These are phyloP conservation scores for Rhododendron ovatum DNA, from an alignment of 148 eudicot genomes.

Conservation along the genomic window DNA sequence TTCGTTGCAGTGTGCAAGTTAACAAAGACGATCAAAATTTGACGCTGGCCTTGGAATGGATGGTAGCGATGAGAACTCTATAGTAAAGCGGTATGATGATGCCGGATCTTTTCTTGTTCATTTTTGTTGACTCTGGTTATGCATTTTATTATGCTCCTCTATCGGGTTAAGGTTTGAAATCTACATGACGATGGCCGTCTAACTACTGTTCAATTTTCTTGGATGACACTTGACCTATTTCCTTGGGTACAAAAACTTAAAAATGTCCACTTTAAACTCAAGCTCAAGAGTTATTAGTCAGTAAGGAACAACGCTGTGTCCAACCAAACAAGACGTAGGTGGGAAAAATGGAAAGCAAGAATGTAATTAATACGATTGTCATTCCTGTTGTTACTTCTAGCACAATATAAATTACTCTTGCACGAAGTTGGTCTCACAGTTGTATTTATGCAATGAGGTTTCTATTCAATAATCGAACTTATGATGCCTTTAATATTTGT, in stretches of 20 bases:
- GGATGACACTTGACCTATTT: background rate
- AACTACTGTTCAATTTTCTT: background rate
- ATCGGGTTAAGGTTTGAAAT: background rate
- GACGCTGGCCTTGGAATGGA: constrained; percentile 84
- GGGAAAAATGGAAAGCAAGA: background rate
- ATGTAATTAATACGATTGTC: background rate
- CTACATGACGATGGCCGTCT: background rate
- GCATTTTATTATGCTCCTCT: background rate
- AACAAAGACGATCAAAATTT: constrained; percentile 33
- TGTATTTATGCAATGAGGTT: background rate
- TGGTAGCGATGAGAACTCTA: constrained; percentile 47
- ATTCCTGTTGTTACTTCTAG: background rate
- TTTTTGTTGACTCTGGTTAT: background rate
- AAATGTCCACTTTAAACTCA: background rate
- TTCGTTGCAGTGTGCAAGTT: constrained; percentile 47
- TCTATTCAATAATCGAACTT: background rate
- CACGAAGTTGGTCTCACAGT: background rate
- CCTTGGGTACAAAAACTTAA: background rate
- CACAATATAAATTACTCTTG: background rate
- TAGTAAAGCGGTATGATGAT: constrained; percentile 59
- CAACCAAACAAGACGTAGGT: background rate
- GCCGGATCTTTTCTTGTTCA: background rate
- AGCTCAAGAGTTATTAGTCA: background rate
- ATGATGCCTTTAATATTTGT: background rate
- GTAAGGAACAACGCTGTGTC: background rate